Base-by-base conservation (phyloP, 1,284 basidiomycete species). In the Limonomyces culmigenus region DNA sequence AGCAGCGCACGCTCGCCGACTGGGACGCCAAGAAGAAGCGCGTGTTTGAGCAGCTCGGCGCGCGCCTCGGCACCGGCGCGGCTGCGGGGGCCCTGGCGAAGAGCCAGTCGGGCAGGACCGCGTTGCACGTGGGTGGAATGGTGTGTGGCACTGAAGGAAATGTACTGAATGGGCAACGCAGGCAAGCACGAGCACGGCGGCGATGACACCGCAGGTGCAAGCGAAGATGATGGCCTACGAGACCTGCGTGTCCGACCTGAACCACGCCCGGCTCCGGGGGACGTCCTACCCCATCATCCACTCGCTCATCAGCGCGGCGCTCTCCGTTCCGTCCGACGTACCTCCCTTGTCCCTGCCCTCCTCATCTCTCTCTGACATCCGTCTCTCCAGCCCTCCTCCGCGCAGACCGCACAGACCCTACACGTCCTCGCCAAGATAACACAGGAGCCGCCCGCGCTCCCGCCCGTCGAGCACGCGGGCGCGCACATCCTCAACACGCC, bases 221-320 rank as follows among this genome's bases (percentile, higher is more conserved):
- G 78, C 70, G 52, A 88, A 88, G 58, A 92, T 93, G 87, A 85
- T 92, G 73, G 76, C 74, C n/a, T 96, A 93, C 52, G 84, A 88
- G 55, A 72, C 73, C 38, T 75, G 85, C 20, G 63, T 93, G 30
- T 58, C 67, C 13, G 72, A 81, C 21, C 56, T 89, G 33, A 91
- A 87, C 52, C 59, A 70, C 33, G 69, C 83, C 5, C 63, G 86
- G 32, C 60, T 79, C 12, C 68, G 75, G 13, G 77, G 72, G 4
- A 73, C 65, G 5, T 78, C 81, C 0, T 87, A 70, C 50, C 81
- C 80, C 2, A 63, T 88, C 38, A 57, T 87, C 4, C 77, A 84
- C 43, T 58, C 72, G 1, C 61, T 87, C 30, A 66, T 71, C 35
- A 65, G 75, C 41, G 78, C 75, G 3, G 70, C 78, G 4, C 53